These are phyloP conservation scores for Alternaria consortialis DNA, from an alignment of 2,329 filamentous ascomycete genomes.

Conservation along the genomic window DNA sequence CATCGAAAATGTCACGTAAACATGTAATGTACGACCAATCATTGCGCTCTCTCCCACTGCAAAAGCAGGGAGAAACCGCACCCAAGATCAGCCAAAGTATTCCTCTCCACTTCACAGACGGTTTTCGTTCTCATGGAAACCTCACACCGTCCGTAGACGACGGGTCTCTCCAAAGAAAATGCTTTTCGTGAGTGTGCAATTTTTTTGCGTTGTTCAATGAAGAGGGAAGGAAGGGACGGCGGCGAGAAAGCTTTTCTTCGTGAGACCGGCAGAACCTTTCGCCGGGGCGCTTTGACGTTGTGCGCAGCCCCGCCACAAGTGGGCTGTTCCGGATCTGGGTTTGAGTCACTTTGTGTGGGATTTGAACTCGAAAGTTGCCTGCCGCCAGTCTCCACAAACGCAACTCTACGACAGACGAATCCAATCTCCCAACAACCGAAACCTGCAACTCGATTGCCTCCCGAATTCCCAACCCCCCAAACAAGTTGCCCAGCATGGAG, in stretches of 20 bases:
- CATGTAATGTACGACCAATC: slow-evolving; percentile 63
- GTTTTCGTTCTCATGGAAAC: slow-evolving; percentile 66
- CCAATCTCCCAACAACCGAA: background rate
- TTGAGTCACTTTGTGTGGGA: slow-evolving; percentile 47
- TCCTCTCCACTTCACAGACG: slow-evolving; percentile 66
- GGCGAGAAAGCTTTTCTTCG: slow-evolving; percentile 38
- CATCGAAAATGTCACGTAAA: background rate
- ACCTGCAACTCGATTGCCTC: background rate
- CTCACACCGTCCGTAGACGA: slow-evolving; percentile 49
- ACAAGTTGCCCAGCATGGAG: slow-evolving; percentile 49
- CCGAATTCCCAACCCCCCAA: slow-evolving; percentile 3
- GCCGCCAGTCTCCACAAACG: slow-evolving; percentile 15
- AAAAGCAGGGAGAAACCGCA: slow-evolving; percentile 63
- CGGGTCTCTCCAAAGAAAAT: slow-evolving; percentile 62
- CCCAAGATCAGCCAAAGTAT: slow-evolving; percentile 63
- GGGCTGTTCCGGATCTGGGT: slow-evolving; percentile 45
- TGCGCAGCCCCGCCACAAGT: slow-evolving; percentile 37
- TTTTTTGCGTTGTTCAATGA: slow-evolving; percentile 68
- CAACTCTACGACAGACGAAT: slow-evolving; percentile 10
- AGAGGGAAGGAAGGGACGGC: slow-evolving; percentile 46
- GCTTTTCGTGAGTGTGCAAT: slow-evolving; percentile 64
- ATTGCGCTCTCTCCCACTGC: slow-evolving; percentile 66
- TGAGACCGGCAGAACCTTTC: slow-evolving; percentile 28
- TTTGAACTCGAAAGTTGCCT: slow-evolving; percentile 27
- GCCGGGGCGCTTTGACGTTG: slow-evolving; percentile 16